Percentiles rank a stretch among this genome's conserved stretches.
Evolutionary conservation across 140 eudicot species (phyloP).

Genomic region (Anethum foeniculum): DNA sequence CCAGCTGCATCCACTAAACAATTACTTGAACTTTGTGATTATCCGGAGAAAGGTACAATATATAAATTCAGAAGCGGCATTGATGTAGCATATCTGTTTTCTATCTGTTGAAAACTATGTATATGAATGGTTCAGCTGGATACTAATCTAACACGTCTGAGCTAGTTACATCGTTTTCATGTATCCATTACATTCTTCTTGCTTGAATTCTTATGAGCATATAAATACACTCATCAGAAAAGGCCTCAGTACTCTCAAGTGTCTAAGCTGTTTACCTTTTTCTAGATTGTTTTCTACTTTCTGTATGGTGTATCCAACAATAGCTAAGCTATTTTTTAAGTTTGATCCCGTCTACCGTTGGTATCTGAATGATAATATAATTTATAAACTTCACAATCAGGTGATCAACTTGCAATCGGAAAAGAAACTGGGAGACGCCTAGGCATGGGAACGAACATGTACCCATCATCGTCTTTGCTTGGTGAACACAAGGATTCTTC

Average conservation of each 20-base stretch:
- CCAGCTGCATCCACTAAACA: background rate
- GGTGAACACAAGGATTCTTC: conserved; percentile 51
- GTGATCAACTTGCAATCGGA: conserved; percentile 85
- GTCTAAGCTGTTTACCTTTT: background rate
- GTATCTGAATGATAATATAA: background rate
- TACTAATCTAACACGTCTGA: background rate
- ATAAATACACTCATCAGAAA: background rate
- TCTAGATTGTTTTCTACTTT: background rate
- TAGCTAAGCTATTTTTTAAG: background rate
- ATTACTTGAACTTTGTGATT: background rate
- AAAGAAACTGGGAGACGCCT: conserved; percentile 90
- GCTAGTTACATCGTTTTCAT: background rate
- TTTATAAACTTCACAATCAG: conserved; percentile 15
- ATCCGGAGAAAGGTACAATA: background rate
- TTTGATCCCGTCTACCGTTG: background rate
- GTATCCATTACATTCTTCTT: no score
- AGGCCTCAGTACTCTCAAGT: background rate
- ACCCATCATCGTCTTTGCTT: conserved; percentile 82
- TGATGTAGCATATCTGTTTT: background rate
- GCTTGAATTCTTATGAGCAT: background rate
- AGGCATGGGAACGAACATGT: conserved; percentile 97
- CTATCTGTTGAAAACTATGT: no score
- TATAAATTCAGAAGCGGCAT: background rate
- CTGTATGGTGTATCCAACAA: background rate
- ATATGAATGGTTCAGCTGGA: background rate